Evolutionary conservation across 257 asterid species (phyloP).

Genomic region (Cruciata laevipes): DNA sequence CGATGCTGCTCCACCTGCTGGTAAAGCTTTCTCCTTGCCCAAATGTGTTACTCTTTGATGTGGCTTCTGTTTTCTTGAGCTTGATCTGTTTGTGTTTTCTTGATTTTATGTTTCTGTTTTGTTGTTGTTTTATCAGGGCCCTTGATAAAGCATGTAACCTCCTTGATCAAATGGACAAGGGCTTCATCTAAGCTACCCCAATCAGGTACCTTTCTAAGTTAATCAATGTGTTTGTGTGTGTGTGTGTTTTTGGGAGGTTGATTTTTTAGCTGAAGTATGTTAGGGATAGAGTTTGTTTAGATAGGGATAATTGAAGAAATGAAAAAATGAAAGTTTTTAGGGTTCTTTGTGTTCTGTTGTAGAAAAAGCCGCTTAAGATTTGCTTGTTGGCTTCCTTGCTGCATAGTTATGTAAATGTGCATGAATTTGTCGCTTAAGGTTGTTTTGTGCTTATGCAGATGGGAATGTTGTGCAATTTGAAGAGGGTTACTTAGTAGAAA

Average conservation of each 20-base stretch:
- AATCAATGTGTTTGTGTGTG: background rate
- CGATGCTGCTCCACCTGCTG: slow-evolving; percentile 90
- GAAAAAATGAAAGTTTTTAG: background rate
- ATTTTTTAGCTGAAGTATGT: background rate
- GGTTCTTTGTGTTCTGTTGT: background rate
- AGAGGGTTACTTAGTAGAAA: slow-evolving; percentile 89
- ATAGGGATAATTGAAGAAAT: background rate
- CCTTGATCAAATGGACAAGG: slow-evolving; percentile 87
- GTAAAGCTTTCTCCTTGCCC: slow-evolving; percentile 27
- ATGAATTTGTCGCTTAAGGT: background rate
- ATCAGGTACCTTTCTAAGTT: slow-evolving; percentile 42
- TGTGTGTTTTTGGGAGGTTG: background rate
- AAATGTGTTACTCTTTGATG: background rate
- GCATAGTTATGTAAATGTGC: background rate
- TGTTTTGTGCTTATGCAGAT: slow-evolving; percentile 37
- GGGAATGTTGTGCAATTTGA: slow-evolving; percentile 80
- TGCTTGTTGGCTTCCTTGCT: background rate
- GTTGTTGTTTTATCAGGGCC: slow-evolving; percentile 46
- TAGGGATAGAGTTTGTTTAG: background rate
- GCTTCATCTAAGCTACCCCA: slow-evolving; percentile 65
- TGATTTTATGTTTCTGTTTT: slow-evolving; percentile 2
- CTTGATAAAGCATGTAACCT: slow-evolving; percentile 67
- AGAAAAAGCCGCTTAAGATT: background rate
- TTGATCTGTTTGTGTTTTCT: slow-evolving; percentile 14
- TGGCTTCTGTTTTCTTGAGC: background rate